phyloP scores from a whole-genome alignment of 805 yeast species.

The Yarrowia hollandica region DNA sequence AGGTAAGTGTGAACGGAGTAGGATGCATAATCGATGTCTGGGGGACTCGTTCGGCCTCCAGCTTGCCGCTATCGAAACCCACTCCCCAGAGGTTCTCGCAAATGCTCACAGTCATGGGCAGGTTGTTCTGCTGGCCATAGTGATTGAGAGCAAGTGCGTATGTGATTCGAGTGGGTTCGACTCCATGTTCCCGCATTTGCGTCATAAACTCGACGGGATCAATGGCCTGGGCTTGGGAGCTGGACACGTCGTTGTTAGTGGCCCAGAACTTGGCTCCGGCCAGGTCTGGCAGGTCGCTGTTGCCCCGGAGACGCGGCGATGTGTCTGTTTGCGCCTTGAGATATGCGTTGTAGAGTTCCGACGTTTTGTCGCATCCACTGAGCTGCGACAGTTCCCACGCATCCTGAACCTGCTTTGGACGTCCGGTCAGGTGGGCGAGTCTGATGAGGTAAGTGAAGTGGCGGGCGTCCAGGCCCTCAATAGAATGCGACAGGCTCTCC shows the following conservation, averaged over 20 bases:
- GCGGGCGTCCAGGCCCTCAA: neutral
- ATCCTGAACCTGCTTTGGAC: neutral
- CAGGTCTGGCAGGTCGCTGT: constrained; percentile 17
- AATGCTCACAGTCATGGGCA: constrained; percentile 34
- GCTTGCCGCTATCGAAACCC: constrained; percentile 13
- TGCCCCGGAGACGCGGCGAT: constrained; percentile 39
- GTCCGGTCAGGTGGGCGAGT: neutral
- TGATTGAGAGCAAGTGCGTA: constrained; percentile 40
- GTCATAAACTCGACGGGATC: constrained; percentile 35
- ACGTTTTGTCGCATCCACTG: constrained; percentile 33
- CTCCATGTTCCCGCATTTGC: constrained; percentile 38
- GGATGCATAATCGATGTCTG: constrained; percentile 34
- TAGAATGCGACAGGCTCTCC: neutral
- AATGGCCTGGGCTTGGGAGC: neutral
- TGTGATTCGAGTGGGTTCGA: constrained; percentile 40
- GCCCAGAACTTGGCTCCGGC: neutral
- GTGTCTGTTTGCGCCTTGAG: constrained; percentile 38
- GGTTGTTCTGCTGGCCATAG: constrained; percentile 37
- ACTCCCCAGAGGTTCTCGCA: constrained; percentile 39
- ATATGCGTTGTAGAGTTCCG: constrained; percentile 42
- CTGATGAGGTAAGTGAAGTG: neutral
- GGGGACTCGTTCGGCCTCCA: neutral
- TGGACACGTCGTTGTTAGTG: constrained; percentile 2
- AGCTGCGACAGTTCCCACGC: constrained; percentile 11
- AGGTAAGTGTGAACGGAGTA: constrained; percentile 33